phyloP scores from a whole-genome alignment of 2,329 filamentous ascomycete genomes.

The Fonsecaea nubica region DNA sequence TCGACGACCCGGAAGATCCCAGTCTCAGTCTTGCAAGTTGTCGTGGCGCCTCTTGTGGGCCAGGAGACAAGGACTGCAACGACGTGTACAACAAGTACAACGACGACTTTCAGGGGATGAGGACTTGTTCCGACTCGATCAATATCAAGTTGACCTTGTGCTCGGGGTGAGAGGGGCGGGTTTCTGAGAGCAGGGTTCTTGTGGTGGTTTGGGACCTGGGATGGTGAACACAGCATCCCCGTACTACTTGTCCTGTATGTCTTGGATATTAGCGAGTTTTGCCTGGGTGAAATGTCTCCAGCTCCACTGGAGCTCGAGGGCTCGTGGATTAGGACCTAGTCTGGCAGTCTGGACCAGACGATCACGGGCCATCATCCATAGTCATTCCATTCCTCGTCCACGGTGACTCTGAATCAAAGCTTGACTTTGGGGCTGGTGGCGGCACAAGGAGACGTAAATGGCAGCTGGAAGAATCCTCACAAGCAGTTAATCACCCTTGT shows the following conservation, averaged over 20 bases:
- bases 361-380: no score
- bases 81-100: slow-evolving; percentile 28
- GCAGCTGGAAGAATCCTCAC: slow-evolving; percentile 10
- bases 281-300: no score
- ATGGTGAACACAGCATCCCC: no score
- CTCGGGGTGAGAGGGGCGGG: slow-evolving; percentile 1
- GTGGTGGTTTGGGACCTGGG: background rate
- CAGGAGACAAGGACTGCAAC: slow-evolving; percentile 20
- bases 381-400: background rate
- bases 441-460: background rate
- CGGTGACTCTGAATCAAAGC: background rate
- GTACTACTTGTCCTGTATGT: no score
- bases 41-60: slow-evolving; percentile 18
- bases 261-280: no score
- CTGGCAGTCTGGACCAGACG: background rate
- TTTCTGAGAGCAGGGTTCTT: background rate
- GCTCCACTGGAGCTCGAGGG: background rate
- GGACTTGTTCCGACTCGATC: slow-evolving; percentile 27
- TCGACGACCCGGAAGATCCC: slow-evolving; percentile 16
- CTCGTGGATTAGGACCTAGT: background rate
- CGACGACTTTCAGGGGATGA: slow-evolving; percentile 33
- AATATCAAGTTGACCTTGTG: slow-evolving; percentile 23
- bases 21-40: slow-evolving; percentile 11
- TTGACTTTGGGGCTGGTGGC: background rate
- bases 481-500: background rate